Conservation (phyloP, 2,329 filamentous ascomycete genomes). For the Septoria petroselini region DNA sequence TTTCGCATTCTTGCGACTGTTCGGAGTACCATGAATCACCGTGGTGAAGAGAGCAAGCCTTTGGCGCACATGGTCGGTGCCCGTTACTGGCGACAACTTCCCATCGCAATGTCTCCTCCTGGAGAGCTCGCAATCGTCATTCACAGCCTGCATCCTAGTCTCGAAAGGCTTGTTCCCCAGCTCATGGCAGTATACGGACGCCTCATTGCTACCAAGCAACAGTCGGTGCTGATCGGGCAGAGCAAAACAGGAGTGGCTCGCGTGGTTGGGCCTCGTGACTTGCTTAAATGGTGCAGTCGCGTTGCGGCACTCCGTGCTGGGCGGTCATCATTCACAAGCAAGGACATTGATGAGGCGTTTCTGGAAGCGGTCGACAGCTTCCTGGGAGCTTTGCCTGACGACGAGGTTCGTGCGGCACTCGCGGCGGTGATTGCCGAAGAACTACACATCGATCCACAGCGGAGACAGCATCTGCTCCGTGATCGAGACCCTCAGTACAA, state of each 20-base stretch:
- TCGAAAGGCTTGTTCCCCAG: slow-evolving; percentile 56
- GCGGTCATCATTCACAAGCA: slow-evolving; percentile 61
- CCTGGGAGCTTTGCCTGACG: slow-evolving; percentile 71
- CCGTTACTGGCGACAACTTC: slow-evolving; percentile 80
- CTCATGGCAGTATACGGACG: slow-evolving; percentile 58
- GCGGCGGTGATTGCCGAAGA: slow-evolving; percentile 75
- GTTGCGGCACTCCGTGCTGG: slow-evolving; percentile 63
- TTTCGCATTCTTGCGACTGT: slow-evolving; percentile 93
- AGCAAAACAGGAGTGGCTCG: slow-evolving; percentile 58
- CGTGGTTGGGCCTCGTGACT: slow-evolving; percentile 67
- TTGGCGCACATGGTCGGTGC: slow-evolving; percentile 70
- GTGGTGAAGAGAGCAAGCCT: slow-evolving; percentile 69
- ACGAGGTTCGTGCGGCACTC: slow-evolving; percentile 57
- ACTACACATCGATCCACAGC: slow-evolving; percentile 79
- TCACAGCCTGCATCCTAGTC: slow-evolving; percentile 63
- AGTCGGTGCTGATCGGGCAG: slow-evolving; percentile 41
- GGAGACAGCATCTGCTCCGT: slow-evolving; percentile 72
- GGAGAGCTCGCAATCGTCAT: slow-evolving; percentile 75
- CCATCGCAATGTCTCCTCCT: slow-evolving; percentile 62
- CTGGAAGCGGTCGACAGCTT: slow-evolving; percentile 93
- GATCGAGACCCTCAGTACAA: slow-evolving; percentile 69
- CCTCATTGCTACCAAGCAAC: slow-evolving; percentile 41
- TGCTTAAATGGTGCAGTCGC: slow-evolving; percentile 87
- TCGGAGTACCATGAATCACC: slow-evolving; percentile 63
- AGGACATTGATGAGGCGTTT: slow-evolving; percentile 81